phyloP scores from a whole-genome alignment of 768 basidiomycete species.

The Lactifluus hygrophoroides region DNA sequence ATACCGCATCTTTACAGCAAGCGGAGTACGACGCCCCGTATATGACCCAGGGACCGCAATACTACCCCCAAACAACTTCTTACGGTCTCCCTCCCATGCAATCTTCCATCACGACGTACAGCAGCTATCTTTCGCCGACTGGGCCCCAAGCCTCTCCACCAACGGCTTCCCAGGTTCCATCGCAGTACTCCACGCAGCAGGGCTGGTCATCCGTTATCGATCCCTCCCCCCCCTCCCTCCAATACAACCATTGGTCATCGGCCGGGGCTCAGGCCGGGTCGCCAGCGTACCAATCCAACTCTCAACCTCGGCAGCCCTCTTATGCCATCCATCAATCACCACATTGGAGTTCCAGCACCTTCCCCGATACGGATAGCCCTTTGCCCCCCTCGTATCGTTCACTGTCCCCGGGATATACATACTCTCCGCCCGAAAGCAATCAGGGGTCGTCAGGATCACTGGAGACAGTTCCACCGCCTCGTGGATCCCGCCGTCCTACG shows the following conservation, averaged over 20 bases:
- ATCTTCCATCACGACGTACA: conserved; percentile 20
- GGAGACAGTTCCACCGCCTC: conserved; percentile 48
- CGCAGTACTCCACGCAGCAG: conserved; percentile 15
- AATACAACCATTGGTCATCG: conserved; percentile 21
- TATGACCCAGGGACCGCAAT: conserved; percentile 24
- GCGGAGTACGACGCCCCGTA: conserved; percentile 23
- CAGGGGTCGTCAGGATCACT: conserved; percentile 25
- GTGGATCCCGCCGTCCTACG: conserved; percentile 35
- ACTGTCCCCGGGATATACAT: conserved; percentile 21
- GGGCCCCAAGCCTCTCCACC: conserved; percentile 8
- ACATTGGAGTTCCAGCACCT: conserved; percentile 35
- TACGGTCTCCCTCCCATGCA: conserved; percentile 25
- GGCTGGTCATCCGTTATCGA: conserved; percentile 13
- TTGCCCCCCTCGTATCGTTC: conserved; percentile 21
- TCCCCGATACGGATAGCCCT: conserved; percentile 26
- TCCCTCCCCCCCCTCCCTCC: conserved; percentile 32
- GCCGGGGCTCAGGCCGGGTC: conserved; percentile 8
- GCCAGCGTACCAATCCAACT: conserved; percentile 20
- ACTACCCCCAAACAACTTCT: conserved; percentile 24
- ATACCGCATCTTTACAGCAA: conserved; percentile 16
- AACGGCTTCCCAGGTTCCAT: conserved; percentile 12
- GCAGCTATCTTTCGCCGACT: conserved; percentile 12
- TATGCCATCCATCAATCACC: conserved; percentile 24
- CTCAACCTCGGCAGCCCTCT: conserved; percentile 27
- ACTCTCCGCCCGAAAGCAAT: conserved; percentile 18